phyloP scores from a whole-genome alignment of 768 basidiomycete genomes.

The Termitomyces bulborhizus region DNA sequence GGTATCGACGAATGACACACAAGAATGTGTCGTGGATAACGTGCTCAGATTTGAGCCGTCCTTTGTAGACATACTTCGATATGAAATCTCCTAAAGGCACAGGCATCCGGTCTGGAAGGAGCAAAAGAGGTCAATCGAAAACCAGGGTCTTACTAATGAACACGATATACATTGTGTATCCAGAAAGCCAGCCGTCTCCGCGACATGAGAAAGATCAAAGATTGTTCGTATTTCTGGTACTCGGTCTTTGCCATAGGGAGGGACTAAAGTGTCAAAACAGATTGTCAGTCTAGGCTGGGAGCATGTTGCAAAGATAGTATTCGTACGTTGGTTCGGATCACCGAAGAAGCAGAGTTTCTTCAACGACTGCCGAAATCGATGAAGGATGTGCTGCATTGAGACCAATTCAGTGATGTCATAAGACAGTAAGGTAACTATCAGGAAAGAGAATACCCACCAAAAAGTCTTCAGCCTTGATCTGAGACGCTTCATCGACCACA shows the following conservation, averaged over 20 bases:
- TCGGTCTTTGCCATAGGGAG: constrained; percentile 42
- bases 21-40: constrained; percentile 20
- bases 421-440: not conserved
- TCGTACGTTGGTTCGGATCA: constrained; percentile 46
- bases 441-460: constrained; percentile 24
- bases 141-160: not conserved
- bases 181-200: constrained; percentile 28
- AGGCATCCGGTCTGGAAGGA: constrained; percentile 44
- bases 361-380: constrained; percentile 28
- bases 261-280: constrained; percentile 27
- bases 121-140: not conserved
- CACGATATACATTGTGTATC: constrained; percentile 38
- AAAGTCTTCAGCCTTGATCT: constrained; percentile 42
- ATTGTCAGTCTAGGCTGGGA: not conserved
- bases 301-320: not conserved
- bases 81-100: constrained; percentile 41
- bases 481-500: constrained; percentile 53
- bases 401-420: not conserved
- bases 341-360: constrained; percentile 47
- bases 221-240: constrained; percentile 34
- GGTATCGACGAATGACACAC: constrained; percentile 41
- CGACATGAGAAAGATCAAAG: constrained; percentile 39
- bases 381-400: constrained; percentile 33
- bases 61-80: constrained; percentile 35
- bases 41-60: constrained; percentile 33